Base-by-base conservation (phyloP, 306 rosid genomes). In the Argentina anserina region DNA sequence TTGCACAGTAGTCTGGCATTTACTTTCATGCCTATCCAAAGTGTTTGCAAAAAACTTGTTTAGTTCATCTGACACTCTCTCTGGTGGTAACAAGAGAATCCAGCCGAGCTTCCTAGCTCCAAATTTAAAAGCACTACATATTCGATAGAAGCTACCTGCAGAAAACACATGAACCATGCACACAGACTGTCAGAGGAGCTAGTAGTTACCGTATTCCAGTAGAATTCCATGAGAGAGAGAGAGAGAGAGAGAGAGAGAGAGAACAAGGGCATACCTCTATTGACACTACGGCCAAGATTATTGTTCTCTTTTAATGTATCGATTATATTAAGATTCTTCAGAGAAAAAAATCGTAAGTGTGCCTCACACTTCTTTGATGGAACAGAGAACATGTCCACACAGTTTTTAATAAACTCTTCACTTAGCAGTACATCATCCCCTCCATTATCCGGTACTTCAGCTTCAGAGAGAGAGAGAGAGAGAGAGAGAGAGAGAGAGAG, bases 251-350 rank as follows among this genome's bases (percentile, higher is more conserved):
- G 21, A 70, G 31, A 66, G 76, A 67, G 70, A 64, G 61, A 63
- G 37, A 78, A 69, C 31, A 61, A 77, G 28, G 70, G 52, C 71
- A 75, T 81, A 90, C 98, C 95, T 87, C 80, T 88, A 81, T 75
- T 90, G 42, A 92, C 97, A 85, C 98, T 92, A 65, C 98, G 98
- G 41, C 98, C 98, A 75, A 92, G 98, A 73, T 92, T 92, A 86
- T 92, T 92, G 82, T 88, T 87, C 79, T 90, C 92, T 85, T 90
- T 92, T 62, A 92, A 85, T 11, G 98, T 96, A 88, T 92, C 98
- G 43, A 92, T 83, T 66, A 92, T 92, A 81, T 92, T 90, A 65
- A 92, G 92, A 84, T 92, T 87, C 81, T 92, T 92, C 69, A 63
- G 75, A 67, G 90, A 76, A 87, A 92, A 90, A 41, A 82, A 76